These are phyloP conservation scores for Verticillium longisporum DNA, from an alignment of 2,329 filamentous ascomycete genomes.

Conservation along the genomic window DNA sequence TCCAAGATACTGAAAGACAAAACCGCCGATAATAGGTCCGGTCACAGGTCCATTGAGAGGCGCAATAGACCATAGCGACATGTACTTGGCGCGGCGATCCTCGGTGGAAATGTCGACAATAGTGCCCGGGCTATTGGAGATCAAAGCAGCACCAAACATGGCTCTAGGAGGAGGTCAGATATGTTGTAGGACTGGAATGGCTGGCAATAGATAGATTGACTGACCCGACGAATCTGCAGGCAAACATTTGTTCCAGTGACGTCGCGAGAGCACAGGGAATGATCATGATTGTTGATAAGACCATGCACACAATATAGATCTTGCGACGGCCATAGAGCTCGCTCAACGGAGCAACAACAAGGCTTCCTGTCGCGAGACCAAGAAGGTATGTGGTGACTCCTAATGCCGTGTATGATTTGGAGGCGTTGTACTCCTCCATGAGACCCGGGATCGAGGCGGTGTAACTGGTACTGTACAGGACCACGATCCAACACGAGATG, in stretches of 20 bases:
- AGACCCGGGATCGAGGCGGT: constrained; percentile 66
- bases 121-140: constrained; percentile 76
- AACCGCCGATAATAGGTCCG: constrained; percentile 68
- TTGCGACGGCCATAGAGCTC: constrained; percentile 62
- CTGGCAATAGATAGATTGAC: constrained; percentile 12
- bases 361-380: constrained; percentile 63
- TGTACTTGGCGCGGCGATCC: constrained; percentile 72
- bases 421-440: constrained; percentile 56
- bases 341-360: constrained; percentile 67
- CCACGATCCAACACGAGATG: constrained; percentile 42
- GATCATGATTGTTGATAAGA: constrained; percentile 59
- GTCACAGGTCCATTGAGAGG: constrained; percentile 68
- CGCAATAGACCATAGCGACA: constrained; percentile 77
- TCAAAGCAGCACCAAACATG: constrained; percentile 70
- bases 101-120: constrained; percentile 76
- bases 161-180: constrained; percentile 13
- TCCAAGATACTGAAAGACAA: constrained; percentile 67
- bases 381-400: constrained; percentile 75
- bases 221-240: constrained; percentile 66
- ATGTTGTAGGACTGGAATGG: constrained; percentile 8
- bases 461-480: constrained; percentile 73
- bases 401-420: constrained; percentile 58
- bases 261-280: constrained; percentile 66
- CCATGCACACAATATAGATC: constrained; percentile 64
- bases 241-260: constrained; percentile 61